Base-by-base conservation (phyloP, 1,284 basidiomycete genomes). In the Puccinia horiana region DNA sequence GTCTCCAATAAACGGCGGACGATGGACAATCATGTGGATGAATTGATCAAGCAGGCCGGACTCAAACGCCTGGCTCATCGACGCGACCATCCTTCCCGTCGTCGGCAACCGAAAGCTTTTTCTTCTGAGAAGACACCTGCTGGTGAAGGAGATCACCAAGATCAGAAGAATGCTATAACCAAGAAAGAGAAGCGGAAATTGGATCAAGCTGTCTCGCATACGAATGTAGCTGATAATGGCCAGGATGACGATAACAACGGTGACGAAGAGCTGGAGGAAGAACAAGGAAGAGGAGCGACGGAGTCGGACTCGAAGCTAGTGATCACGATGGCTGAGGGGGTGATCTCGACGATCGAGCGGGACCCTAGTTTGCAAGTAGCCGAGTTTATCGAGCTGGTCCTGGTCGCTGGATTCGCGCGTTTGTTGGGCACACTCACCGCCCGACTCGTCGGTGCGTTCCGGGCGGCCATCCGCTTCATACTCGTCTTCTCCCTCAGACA, bases 1-100 rank as follows among this genome's bases (percentile, higher is more conserved):
- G 72, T 75, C n/a, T 75, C 72, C 20, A 35, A 75, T n/a, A 75
- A 75, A 42, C 72, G 47, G 3, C 44, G 54, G 52, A 75, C 37
- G 72, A 52, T 75, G 37, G 72, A 75, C 32, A 26, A 75, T 23
- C 72, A 75, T 37, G 52, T 56, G 16, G 14, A 75, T 8, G 72
- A 75, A n/a, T 37, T 75, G 32, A 75, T 56, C 37, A 75, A 58
- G 49, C 72, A 75, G 35, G 54, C 72, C 11, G 72, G 72, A 2
- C 47, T 75, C 14, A 52, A 70, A 29, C 42, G 69, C n/a, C 23
- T 42, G 18, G 23, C 69, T 9, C n/a, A 14, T 49, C n/a, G 29
- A 23, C 23, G 29, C 37, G 69, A 49, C n/a, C 18, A 44, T 49
- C 42, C 42, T 47, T 49, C 69, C 1, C 20, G 42, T 70, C 42